phyloP scores from a whole-genome alignment of 1,139 yeast genomes.

The Candida tetrigidarum region DNA sequence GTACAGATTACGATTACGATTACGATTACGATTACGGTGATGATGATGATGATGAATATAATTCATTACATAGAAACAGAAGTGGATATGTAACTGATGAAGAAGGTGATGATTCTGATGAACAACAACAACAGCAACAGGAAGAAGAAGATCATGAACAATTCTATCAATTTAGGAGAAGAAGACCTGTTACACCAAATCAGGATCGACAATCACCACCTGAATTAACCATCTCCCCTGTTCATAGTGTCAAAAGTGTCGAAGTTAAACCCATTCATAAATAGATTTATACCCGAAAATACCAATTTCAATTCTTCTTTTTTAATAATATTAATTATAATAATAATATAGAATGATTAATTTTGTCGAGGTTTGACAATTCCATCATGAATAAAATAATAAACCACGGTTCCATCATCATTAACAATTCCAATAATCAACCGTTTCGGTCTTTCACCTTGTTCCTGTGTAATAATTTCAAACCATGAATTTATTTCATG shows the following conservation, averaged over 20 bases:
- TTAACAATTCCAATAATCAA: constrained; percentile 60
- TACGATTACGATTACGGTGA: not conserved
- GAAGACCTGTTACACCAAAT: not conserved
- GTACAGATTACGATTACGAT: not conserved
- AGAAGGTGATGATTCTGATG: constrained; percentile 15
- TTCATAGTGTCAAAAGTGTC: constrained; percentile 7
- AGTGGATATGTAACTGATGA: constrained; percentile 25
- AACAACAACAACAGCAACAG: constrained; percentile 8
- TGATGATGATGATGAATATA: constrained; percentile 10
- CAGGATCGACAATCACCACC: not conserved
- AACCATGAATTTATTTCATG: constrained; percentile 39
- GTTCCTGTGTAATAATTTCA: constrained; percentile 1
- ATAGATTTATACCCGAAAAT: not conserved
- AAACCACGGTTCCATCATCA: constrained; percentile 69
- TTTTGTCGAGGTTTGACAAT: constrained; percentile 62
- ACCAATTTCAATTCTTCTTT: not conserved
- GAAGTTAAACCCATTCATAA: constrained; percentile 5
- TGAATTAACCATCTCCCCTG: not conserved
- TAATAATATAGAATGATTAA: constrained; percentile 19
- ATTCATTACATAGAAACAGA: constrained; percentile 16
- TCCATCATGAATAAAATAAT: constrained; percentile 66
- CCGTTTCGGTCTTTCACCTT: constrained; percentile 33
- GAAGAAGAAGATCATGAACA: constrained; percentile 8
- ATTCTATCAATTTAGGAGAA: constrained; percentile 16
- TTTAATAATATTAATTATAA: not conserved